Conservation (phyloP, 2,329 filamentous ascomycete species). For the Alternaria sp. region DNA sequence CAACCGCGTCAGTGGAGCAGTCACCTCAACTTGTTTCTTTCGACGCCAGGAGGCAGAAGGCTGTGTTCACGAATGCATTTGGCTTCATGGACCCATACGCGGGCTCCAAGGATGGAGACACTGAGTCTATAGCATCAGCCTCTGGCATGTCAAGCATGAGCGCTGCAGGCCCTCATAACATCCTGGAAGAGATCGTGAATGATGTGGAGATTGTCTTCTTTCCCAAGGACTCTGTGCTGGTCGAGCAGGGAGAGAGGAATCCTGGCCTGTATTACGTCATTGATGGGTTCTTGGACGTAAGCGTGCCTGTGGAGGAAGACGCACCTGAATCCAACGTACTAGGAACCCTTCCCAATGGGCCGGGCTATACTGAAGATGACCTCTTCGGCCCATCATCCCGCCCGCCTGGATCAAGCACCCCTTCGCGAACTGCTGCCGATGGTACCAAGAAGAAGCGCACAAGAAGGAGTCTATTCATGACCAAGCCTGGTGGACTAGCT, state of each 20-base stretch:
- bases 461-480: slow-evolving; percentile 80
- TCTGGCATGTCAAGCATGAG: slow-evolving; percentile 55
- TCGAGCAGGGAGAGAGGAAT: slow-evolving; percentile 96
- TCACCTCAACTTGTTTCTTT: slow-evolving; percentile 86
- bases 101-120: slow-evolving; percentile 77
- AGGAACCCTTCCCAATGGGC: slow-evolving; percentile 48
- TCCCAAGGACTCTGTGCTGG: slow-evolving; percentile 88
- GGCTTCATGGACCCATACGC: slow-evolving; percentile 89
- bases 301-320: slow-evolving; percentile 75
- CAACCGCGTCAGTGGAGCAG: slow-evolving; percentile 73
- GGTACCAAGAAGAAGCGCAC: slow-evolving; percentile 56
- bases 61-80: slow-evolving; percentile 85
- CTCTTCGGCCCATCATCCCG: slow-evolving; percentile 39
- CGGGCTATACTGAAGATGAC: slow-evolving; percentile 46
- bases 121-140: slow-evolving; percentile 76
- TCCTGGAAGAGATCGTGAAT: slow-evolving; percentile 81
- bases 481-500: slow-evolving; percentile 92
- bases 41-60: slow-evolving; percentile 80
- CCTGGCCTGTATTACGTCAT: slow-evolving; percentile 97
- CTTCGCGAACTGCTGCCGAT: slow-evolving; percentile 34
- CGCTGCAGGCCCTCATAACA: slow-evolving; percentile 67
- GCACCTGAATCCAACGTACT: slow-evolving; percentile 53
- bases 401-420: slow-evolving; percentile 33
- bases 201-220: slow-evolving; percentile 98
- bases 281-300: slow-evolving; percentile 94